Conservation (phyloP, 75 land plant genomes). For the Pinus albicaulis region DNA sequence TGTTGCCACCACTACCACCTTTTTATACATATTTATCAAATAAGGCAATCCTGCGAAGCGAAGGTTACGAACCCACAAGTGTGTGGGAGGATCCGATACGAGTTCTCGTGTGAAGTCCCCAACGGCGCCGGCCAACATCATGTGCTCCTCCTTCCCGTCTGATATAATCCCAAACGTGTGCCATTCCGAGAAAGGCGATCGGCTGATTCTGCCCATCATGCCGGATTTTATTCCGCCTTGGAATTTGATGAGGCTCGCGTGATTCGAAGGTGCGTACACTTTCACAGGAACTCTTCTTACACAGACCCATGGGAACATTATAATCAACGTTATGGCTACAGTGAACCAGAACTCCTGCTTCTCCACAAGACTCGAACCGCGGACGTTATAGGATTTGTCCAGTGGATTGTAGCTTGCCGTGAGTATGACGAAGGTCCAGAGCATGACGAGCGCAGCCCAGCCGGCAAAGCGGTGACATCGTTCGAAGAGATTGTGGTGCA, state of each 20-base stretch:
- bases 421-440: slow-evolving; percentile 48
- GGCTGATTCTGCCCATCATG: slow-evolving; percentile 41
- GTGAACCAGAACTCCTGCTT: slow-evolving; percentile 43
- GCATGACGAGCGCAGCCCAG: slow-evolving; percentile 45
- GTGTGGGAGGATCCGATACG: slow-evolving; percentile 52
- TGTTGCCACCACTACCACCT: slow-evolving; percentile 42
- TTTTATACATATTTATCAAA: slow-evolving; percentile 46
- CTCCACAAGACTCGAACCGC: slow-evolving; percentile 15
- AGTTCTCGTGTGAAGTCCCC: slow-evolving; percentile 62
- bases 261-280: too few relatives aligned
- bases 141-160: slow-evolving; percentile 61
- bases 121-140: slow-evolving; percentile 70
- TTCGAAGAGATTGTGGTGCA: slow-evolving; percentile 62
- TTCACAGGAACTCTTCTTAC: too few relatives aligned
- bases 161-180: slow-evolving; percentile 32
- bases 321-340: too few relatives aligned
- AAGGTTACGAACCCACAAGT: slow-evolving; percentile 43
- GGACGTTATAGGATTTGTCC: slow-evolving; percentile 22
- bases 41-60: slow-evolving; percentile 61
- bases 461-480: slow-evolving; percentile 48
- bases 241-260: background rate
- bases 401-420: slow-evolving; percentile 36
- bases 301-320: too few relatives aligned
- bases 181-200: slow-evolving; percentile 58
- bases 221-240: slow-evolving; percentile 43